These are phyloP conservation scores for Xylaria curta DNA, from an alignment of 495 filamentous ascomycete genomes.

Conservation along the genomic window DNA sequence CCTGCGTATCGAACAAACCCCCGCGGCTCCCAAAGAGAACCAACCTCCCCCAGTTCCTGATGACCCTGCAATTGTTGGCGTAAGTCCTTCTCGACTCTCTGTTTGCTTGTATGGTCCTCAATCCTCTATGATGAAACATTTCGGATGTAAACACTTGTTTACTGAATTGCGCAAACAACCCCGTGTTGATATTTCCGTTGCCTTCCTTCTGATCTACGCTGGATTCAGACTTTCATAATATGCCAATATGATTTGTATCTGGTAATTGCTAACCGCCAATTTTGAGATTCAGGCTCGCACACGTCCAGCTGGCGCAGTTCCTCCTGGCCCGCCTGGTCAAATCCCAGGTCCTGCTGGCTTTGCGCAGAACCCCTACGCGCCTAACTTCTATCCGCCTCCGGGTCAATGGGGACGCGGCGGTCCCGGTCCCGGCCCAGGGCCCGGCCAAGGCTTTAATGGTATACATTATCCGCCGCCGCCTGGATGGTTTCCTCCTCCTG, in stretches of 20 bases:
- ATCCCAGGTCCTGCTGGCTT: slow-evolving; percentile 62
- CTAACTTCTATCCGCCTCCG: slow-evolving; percentile 57
- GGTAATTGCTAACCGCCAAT: slow-evolving; percentile 14
- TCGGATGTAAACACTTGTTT: slow-evolving; percentile 81
- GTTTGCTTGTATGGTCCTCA: slow-evolving; percentile 11
- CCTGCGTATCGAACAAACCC: slow-evolving; percentile 83
- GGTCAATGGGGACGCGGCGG: slow-evolving; percentile 64
- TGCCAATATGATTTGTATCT: slow-evolving; percentile 35
- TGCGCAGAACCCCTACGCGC: slow-evolving; percentile 55
- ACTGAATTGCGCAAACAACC: slow-evolving; percentile 85
- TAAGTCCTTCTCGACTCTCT: slow-evolving; percentile 63
- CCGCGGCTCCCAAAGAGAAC: slow-evolving; percentile 68
- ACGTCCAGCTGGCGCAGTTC: slow-evolving; percentile 40
- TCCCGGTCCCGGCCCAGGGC: slow-evolving; percentile 48
- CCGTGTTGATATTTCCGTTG: slow-evolving; percentile 98
- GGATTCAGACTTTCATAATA: slow-evolving; percentile 5
- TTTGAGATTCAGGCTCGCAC: slow-evolving; percentile 44
- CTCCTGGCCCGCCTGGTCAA: slow-evolving; percentile 37
- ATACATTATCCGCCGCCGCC: slow-evolving; percentile 66
- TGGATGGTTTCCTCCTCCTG: slow-evolving; percentile 82
- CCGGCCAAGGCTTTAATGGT: slow-evolving; percentile 47
- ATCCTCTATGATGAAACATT: slow-evolving; percentile 76
- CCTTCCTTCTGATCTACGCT: slow-evolving; percentile 91
- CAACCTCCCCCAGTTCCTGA: slow-evolving; percentile 81
- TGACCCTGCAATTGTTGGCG: slow-evolving; percentile 95